These are phyloP conservation scores for Exophiala sideris DNA, from an alignment of 2,329 filamentous ascomycete genomes.

Conservation along the genomic window DNA sequence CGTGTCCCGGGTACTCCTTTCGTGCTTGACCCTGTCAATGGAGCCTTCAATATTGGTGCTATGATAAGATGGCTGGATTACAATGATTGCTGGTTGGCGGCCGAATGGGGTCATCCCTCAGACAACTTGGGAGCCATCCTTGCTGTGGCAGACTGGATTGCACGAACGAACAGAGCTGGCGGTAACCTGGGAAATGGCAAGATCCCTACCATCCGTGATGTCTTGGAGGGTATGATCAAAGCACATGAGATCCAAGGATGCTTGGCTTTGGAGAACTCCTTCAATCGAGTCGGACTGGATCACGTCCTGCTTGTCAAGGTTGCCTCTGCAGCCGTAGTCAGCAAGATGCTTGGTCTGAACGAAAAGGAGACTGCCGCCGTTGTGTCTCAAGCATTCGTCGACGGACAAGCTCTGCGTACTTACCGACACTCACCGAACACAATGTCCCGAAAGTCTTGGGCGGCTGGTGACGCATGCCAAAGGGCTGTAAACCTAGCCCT, in stretches of 20 bases:
- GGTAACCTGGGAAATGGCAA: slow-evolving; percentile 69
- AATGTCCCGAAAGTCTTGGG: slow-evolving; percentile 99
- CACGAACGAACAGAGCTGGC: slow-evolving; percentile 84
- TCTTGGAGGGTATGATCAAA: slow-evolving; percentile 98
- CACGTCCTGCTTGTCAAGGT: slow-evolving; percentile 98
- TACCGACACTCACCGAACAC: slow-evolving; percentile 98
- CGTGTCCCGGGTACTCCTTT: slow-evolving; percentile 89
- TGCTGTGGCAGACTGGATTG: slow-evolving; percentile 95
- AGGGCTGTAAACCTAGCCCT: slow-evolving; percentile 86
- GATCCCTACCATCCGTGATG: slow-evolving; percentile 82
- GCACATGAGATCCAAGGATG: slow-evolving; percentile 98
- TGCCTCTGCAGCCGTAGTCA: slow-evolving; percentile 87
- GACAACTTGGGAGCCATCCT: slow-evolving; percentile 98
- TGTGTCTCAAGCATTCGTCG: slow-evolving; percentile 95
- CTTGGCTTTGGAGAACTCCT: slow-evolving; percentile 94
- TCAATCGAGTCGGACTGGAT: slow-evolving; percentile 97
- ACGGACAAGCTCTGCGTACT: slow-evolving; percentile 91
- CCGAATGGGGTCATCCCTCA: slow-evolving; percentile 97
- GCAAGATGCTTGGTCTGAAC: slow-evolving; percentile 86
- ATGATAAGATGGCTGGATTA: slow-evolving; percentile 99
- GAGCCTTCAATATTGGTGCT: slow-evolving; percentile 97
- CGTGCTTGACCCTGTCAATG: slow-evolving; percentile 91
- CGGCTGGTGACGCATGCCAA: slow-evolving; percentile 96
- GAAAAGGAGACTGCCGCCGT: slow-evolving; percentile 92
- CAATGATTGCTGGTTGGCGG: slow-evolving; percentile 99